Evolutionary conservation across 768 basidiomycete genomes (phyloP), one percentile per base, ranked within the genome.

Genomic region (Baorangia bicolor): DNA sequence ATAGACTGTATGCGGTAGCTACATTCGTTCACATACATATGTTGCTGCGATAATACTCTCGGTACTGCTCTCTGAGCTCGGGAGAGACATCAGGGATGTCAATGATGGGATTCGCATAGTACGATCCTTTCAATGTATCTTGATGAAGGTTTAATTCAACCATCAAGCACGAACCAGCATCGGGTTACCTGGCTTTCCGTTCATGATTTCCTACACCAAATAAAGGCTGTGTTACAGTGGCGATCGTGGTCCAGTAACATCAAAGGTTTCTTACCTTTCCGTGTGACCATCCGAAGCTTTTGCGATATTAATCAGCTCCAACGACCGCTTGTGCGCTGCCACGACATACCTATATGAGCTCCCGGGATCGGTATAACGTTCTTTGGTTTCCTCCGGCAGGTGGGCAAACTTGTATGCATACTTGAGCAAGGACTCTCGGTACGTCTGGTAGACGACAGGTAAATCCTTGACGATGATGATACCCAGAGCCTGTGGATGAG

Each of bases 201-300:
- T 98, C 94, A 98, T 97, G 43, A 95, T 84, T 79, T 98, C 96
- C 86, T 92, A 51, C 28, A 43, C 10, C 39, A 21, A 31, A 28
- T 8, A 41, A 46, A 23, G 14, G 20, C 5, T 8, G 13, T 21
- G 14, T 50, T 23, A 50, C 31, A 20, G 12, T 25, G 33, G 18
- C 9, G 30, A 44, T 30, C n/a, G 35, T 38, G 37, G 27, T 38
- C 23, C 34, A 14, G 20, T 18, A 41, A 9, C n/a, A 33, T 47
- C 27, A 43, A 33, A n/a, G 23, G 11, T 30, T 16, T 58, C 68
- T 49, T 62, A 86, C 90, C 80, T 98, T 97, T 51, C 96, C 96
- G 73, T 96, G 92, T 41, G 89, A 92, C 96, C 96, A 98, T n/a
- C 96, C 96, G 71, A 94, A 98, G 68, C 88, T 90, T 58, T 44